A percentile compares a stretch with the other conserved stretches of the same genome.
These are phyloP conservation scores for Cytospora mali DNA, from an alignment of 2,329 filamentous ascomycete species.

Conservation along the genomic window DNA sequence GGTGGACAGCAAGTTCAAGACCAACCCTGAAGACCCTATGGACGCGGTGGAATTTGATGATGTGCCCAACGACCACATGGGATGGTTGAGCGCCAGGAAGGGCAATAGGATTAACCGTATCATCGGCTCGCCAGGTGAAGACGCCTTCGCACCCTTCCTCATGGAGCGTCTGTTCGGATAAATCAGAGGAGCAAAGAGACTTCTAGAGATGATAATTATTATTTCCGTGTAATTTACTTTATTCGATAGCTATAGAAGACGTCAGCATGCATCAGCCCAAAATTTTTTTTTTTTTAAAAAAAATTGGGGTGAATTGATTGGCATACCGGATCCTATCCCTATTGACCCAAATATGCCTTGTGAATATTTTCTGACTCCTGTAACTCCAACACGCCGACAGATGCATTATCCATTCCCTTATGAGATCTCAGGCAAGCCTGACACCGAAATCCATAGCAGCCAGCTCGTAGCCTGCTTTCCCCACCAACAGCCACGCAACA, in stretches of 20 bases:
- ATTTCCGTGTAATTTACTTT: background rate
- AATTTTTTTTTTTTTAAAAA: no score
- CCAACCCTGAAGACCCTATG: constrained; percentile 44
- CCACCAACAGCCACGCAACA: constrained; percentile 4
- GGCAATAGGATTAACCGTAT: constrained; percentile 83
- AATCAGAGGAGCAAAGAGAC: background rate
- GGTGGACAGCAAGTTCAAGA: constrained; percentile 34
- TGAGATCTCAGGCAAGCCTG: constrained; percentile 13
- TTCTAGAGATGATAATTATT: constrained; percentile 1
- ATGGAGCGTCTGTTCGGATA: constrained; percentile 66
- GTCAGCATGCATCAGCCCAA: background rate
- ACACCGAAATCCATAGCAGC: constrained; percentile 3
- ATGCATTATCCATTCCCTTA: constrained; percentile 19
- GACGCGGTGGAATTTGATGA: constrained; percentile 54
- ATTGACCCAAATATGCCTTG: background rate
- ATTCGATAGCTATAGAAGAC: background rate
- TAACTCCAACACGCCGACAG: constrained; percentile 21
- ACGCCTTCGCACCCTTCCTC: constrained; percentile 66
- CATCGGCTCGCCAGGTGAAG: constrained; percentile 67
- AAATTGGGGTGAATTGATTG: background rate
- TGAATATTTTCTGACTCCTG: constrained; percentile 9
- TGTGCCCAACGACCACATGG: constrained; percentile 70
- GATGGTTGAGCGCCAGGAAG: constrained; percentile 72
- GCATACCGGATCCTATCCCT: constrained; percentile 2
- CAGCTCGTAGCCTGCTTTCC: background rate